Evolutionary conservation across 345 rosid species (phyloP).

Genomic region (Syzygium jambos): DNA sequence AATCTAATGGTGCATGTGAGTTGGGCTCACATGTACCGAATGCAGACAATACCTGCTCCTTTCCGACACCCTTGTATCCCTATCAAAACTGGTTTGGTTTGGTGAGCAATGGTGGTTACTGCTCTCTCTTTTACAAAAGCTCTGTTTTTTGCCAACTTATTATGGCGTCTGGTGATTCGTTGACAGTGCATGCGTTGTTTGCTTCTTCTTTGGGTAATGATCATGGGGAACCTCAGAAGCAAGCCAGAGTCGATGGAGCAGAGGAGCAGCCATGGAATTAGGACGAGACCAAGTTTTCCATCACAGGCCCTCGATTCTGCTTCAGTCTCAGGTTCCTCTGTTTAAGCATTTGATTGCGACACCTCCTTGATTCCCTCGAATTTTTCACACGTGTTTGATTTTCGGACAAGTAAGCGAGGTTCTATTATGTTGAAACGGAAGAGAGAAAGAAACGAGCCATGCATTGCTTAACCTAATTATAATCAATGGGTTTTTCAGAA

Average conservation of each 20-base stretch:
- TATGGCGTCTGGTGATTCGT: neutral
- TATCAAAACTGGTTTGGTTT: neutral
- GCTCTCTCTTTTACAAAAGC: neutral
- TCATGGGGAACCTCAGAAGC: neutral
- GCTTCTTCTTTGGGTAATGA: neutral
- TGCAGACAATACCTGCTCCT: neutral
- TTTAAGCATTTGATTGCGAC: neutral
- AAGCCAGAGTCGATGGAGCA: neutral
- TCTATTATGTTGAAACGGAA: neutral
- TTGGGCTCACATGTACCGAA: neutral
- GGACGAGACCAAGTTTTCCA: neutral
- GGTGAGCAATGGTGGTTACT: neutral
- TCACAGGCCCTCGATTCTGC: neutral
- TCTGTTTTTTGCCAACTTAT: neutral
- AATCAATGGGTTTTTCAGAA: neutral
- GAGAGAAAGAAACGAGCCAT: neutral
- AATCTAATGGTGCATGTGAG: neutral
- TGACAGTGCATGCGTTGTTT: neutral
- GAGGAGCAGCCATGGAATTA: neutral
- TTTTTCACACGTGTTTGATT: neutral
- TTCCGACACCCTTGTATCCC: neutral
- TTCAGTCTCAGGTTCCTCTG: neutral
- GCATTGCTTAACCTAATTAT: neutral
- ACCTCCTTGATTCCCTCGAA: neutral
- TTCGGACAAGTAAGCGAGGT: neutral